phyloP scores from a whole-genome alignment of 768 basidiomycete genomes.

The Russula virescens region DNA sequence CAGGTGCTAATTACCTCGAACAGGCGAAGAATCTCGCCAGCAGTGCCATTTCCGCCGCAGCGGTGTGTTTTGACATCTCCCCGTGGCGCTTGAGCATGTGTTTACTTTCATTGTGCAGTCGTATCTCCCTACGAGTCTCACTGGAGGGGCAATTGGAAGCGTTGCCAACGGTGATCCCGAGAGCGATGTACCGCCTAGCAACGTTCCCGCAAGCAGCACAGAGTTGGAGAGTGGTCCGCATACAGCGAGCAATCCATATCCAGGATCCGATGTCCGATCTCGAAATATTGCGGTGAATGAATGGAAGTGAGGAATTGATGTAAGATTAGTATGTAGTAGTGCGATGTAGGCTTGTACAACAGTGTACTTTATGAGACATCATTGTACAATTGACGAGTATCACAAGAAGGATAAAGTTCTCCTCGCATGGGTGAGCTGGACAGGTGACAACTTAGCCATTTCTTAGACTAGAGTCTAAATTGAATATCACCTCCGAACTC shows the following conservation, averaged over 20 bases:
- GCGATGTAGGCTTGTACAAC: background rate
- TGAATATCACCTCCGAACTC: background rate
- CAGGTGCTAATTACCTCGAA: conserved; percentile 46
- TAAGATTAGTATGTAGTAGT: conserved; percentile 4
- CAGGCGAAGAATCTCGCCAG: conserved; percentile 48
- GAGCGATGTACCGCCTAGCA: conserved; percentile 1
- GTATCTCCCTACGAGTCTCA: conserved; percentile 15
- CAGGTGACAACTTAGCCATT: background rate
- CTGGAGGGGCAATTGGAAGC: conserved; percentile 17
- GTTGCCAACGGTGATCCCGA: conserved; percentile 25
- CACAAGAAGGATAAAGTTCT: background rate
- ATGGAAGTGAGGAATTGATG: background rate
- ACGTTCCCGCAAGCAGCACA: background rate
- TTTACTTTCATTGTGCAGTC: conserved; percentile 12
- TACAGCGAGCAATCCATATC: conserved; percentile 1
- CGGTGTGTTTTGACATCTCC: conserved; percentile 32
- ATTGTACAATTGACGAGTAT: background rate
- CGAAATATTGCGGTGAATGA: conserved; percentile 5
- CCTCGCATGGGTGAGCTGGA: no score
- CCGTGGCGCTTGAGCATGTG: background rate
- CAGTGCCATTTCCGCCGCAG: conserved; percentile 40
- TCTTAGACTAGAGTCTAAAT: background rate
- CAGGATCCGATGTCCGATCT: background rate
- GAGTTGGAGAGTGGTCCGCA: conserved; percentile 5
- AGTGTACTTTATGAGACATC: conserved; percentile 1